Evolutionary conservation across 139 green algal genomes (phyloP).

Genomic region (Edaphochlamys debaryana): DNA sequence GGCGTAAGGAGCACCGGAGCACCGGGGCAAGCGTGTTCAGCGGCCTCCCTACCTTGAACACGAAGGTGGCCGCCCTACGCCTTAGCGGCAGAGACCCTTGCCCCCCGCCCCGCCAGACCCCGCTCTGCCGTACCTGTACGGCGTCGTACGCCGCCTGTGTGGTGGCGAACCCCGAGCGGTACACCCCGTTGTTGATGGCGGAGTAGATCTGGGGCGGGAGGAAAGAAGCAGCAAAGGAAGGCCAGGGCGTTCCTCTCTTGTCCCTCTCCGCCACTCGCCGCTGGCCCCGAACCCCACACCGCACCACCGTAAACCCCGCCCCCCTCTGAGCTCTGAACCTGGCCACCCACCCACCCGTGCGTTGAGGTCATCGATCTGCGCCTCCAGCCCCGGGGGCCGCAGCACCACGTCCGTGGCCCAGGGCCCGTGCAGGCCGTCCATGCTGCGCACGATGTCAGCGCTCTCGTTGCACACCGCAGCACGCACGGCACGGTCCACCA

Average conservation of each 20-base stretch:
- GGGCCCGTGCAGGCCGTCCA: constrained; percentile 67
- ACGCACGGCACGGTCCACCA: constrained; percentile 74
- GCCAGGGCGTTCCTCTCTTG: not conserved
- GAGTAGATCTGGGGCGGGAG: constrained; percentile 59
- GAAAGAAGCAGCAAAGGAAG: not conserved
- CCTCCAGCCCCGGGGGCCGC: constrained; percentile 58
- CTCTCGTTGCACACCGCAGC: constrained; percentile 82
- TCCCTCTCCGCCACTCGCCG: too few relatives aligned
- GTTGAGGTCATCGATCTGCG: constrained; percentile 80
- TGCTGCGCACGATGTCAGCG: constrained; percentile 74
- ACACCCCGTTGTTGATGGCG: constrained; percentile 83
- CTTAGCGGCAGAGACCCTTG: too few relatives aligned
- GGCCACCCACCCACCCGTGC: constrained; percentile 67
- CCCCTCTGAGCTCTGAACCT: too few relatives aligned
- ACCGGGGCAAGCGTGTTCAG: too few relatives aligned
- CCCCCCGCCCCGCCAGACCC: too few relatives aligned
- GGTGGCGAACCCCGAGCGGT: constrained; percentile 81
- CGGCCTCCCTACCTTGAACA: too few relatives aligned
- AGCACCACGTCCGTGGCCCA: constrained; percentile 69
- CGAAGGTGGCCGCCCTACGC: too few relatives aligned
- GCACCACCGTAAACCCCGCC: too few relatives aligned
- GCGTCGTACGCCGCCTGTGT: constrained; percentile 81
- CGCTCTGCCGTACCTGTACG: constrained; percentile 38
- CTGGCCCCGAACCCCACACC: too few relatives aligned
- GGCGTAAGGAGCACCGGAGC: too few relatives aligned